Percentiles rank a stretch among this genome's conserved stretches.
Conservation (phyloP, 495 filamentous ascomycete genomes). For the Tuber indicum region DNA sequence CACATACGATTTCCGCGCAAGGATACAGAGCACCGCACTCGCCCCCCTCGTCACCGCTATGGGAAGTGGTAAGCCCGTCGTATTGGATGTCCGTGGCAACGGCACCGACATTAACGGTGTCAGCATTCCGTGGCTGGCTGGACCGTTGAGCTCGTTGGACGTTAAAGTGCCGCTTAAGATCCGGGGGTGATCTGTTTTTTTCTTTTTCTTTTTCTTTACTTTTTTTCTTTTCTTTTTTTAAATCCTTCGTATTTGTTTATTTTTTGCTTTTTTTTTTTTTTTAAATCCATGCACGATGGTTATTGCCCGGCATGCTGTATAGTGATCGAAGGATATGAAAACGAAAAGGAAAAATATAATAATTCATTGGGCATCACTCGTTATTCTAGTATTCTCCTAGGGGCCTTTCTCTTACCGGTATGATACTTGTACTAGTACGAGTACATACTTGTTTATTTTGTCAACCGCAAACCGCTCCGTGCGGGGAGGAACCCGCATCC, state of each 20-base stretch:
- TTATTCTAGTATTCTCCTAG: not conserved
- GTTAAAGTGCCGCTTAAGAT: constrained; percentile 27
- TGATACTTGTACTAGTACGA: too few relatives aligned
- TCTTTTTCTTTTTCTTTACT: not conserved
- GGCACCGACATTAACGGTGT: constrained; percentile 30
- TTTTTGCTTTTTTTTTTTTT: constrained; percentile 1
- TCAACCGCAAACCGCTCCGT: not conserved
- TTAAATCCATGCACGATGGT: not conserved
- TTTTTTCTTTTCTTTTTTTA: not conserved
- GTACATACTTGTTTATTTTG: too few relatives aligned
- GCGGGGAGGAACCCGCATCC: not conserved
- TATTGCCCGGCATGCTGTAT: not conserved
- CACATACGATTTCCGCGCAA: constrained; percentile 32
- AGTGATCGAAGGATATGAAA: not conserved
- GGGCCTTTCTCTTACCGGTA: too few relatives aligned
- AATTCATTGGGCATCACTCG: constrained; percentile 1
- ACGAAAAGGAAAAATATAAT: not conserved
- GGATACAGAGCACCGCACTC: constrained; percentile 1
- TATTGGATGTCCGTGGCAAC: constrained; percentile 31
- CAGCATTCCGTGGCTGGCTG: constrained; percentile 36
- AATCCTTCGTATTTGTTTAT: not conserved
- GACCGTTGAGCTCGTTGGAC: constrained; percentile 24
- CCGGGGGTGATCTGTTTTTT: not conserved
- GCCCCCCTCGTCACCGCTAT: constrained; percentile 2
- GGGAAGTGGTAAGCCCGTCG: not conserved